Evolutionary conservation across 164 flowering plant species (phyloP).

Genomic region (Chloranthus sessilifolius): DNA sequence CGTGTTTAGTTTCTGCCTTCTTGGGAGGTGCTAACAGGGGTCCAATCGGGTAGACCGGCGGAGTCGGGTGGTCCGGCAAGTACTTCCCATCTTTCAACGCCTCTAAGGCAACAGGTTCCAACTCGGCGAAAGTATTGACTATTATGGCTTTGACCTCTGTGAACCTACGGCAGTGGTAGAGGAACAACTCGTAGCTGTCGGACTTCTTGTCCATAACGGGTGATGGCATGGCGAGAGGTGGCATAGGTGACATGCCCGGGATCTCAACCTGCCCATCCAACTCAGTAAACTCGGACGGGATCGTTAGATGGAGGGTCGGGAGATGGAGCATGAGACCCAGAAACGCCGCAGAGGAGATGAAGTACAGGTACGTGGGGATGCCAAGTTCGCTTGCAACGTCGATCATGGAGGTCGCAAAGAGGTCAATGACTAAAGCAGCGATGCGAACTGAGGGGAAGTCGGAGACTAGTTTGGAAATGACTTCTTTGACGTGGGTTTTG

Average conservation of each 20-base stretch:
- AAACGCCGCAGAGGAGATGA: conserved; percentile 6
- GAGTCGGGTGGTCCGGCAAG: neutral
- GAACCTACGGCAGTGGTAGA: conserved; percentile 5
- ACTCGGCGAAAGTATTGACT: conserved; percentile 4
- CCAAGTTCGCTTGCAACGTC: conserved; percentile 10
- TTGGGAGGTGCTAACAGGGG: neutral
- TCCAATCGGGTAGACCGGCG: neutral
- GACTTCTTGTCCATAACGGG: conserved; percentile 2
- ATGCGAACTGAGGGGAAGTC: neutral
- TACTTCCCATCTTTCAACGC: neutral
- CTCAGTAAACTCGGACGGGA: neutral
- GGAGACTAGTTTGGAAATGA: neutral
- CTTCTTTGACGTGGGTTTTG: neutral
- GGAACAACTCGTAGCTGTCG: neutral
- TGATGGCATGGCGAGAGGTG: neutral
- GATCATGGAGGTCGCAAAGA: conserved; percentile 6
- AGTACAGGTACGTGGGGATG: conserved; percentile 6
- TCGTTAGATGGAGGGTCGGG: neutral
- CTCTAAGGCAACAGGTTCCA: neutral
- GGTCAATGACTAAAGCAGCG: neutral
- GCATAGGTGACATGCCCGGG: conserved; percentile 1
- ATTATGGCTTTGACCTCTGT: conserved; percentile 4
- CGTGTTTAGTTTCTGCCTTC: no score
- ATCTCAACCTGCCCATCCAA: neutral
- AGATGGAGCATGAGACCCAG: conserved; percentile 1